Evolutionary conservation across 768 basidiomycete species (phyloP), one percentile per base, ranked within the genome.

Genomic region (Gelatoporia subvermispora): DNA sequence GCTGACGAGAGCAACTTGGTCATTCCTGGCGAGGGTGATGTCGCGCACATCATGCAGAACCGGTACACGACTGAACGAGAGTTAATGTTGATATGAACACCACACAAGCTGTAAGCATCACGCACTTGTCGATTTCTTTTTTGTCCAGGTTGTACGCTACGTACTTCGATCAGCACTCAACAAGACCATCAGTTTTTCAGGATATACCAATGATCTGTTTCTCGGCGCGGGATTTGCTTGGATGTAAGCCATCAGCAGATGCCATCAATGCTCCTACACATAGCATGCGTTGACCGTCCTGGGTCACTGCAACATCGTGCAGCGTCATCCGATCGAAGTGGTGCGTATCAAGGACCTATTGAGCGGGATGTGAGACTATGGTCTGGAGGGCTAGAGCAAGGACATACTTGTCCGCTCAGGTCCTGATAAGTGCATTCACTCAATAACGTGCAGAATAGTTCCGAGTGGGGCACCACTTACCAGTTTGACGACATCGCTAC

Each of bases 21-120:
- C 84, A 48, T 75, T 76, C 46, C 74, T 71, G 40, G 82, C 77
- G 23, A 87, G 62, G 0, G 82, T 84, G 35, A 88, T 79, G 58
- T 86, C 81, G 43, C 81, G 78, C 43, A 87, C 82, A 50, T 87
- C 82, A 56, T 86, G 81, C 2, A 88, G 68, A 4, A 87, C 79
- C 3, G 86, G 85, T 0, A 84, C 82, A 67, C 81, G 79, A 60
- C 86, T 88, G 50, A 16, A 21, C 4, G 10, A 8, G 11, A 37
- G 13, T 16, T 20, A 22, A 8, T 18, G 10, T 7, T 7, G 18
- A 17, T 7, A 17, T 8, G 24, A 7, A 20, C 5, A 37, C 11
- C 8, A 18, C 21, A 36, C 4, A 36, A 20, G 7, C 15, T 25
- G 10, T 41, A 34, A 43, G 31, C 8, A 35, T 24, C 18, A 62